Conservation (phyloP, 768 basidiomycete species). For the Kwoniella europaea region DNA sequence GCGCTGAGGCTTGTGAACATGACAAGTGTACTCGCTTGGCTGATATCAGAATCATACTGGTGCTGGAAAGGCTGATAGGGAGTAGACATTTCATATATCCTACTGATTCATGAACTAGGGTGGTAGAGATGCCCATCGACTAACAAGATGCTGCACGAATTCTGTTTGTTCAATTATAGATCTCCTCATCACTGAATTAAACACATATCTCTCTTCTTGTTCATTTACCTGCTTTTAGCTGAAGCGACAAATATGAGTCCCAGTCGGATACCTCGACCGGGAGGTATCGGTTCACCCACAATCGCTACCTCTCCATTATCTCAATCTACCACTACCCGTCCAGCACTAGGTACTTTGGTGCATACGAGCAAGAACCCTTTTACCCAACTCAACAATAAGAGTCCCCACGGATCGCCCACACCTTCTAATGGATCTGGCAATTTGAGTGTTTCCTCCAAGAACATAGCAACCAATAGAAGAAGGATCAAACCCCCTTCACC, state of each 20-base stretch:
- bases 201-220: not conserved
- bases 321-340: slow-evolving; percentile 7
- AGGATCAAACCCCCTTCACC: slow-evolving; percentile 36
- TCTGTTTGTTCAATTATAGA: slow-evolving; percentile 2
- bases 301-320: slow-evolving; percentile 18
- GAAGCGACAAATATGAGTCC: slow-evolving; percentile 30
- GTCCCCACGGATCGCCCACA: slow-evolving; percentile 20
- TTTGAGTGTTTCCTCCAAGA: not conserved
- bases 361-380: slow-evolving; percentile 30
- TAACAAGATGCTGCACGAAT: not conserved
- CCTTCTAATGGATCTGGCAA: slow-evolving; percentile 11
- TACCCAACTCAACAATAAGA: slow-evolving; percentile 16
- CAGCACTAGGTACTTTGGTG: slow-evolving; percentile 18
- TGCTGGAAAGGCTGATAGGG: slow-evolving; percentile 18
- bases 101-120: too few species aligned
- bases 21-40: slow-evolving; percentile 20
- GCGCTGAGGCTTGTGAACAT: slow-evolving; percentile 21
- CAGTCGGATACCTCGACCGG: slow-evolving; percentile 43
- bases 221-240: not conserved
- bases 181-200: not conserved
- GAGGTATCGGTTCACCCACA: slow-evolving; percentile 12
- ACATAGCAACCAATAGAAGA: slow-evolving; percentile 8
- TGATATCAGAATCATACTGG: slow-evolving; percentile 3
- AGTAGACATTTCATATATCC: too few species aligned
- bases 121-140: not conserved